Conservation (phyloP, 2,329 filamentous ascomycete species). For the Penicillium sp. region DNA sequence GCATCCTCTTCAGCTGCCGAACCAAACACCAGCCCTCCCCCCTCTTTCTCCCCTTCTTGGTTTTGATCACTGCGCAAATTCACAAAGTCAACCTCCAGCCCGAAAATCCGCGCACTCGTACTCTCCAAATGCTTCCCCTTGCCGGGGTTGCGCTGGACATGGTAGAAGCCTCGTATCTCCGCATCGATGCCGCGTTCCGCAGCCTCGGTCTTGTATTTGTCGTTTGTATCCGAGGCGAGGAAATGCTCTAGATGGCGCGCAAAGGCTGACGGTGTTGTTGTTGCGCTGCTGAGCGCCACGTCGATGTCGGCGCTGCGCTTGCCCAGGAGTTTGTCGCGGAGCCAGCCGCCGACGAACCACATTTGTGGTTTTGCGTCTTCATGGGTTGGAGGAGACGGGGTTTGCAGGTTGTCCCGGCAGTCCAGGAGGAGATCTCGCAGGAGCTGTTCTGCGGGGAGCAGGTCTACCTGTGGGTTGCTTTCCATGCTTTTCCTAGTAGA, state of each 20-base stretch:
- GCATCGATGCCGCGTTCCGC: not conserved
- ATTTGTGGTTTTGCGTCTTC: not conserved
- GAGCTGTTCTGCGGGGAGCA: conserved; percentile 7
- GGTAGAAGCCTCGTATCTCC: conserved; percentile 7
- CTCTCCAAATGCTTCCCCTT: conserved; percentile 9
- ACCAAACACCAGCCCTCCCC: not conserved
- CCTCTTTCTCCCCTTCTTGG: not conserved
- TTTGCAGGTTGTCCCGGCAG: not conserved
- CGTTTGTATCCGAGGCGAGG: not conserved
- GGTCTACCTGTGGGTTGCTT: not conserved
- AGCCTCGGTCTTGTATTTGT: conserved; percentile 1
- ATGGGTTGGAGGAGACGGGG: not conserved
- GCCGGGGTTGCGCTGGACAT: not conserved
- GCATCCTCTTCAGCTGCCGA: conserved; percentile 5
- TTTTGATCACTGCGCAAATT: conserved; percentile 1
- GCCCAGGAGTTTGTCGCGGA: conserved; percentile 9
- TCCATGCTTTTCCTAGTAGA: not conserved
- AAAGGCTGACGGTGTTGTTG: not conserved
- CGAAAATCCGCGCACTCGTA: conserved; percentile 6
- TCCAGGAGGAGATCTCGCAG: conserved; percentile 2
- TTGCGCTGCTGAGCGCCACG: not conserved
- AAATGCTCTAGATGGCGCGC: conserved; percentile 1
- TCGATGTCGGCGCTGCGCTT: conserved; percentile 5
- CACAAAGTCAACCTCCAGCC: conserved; percentile 8
- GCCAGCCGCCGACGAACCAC: conserved; percentile 12